Percentiles rank a stretch among this genome's conserved stretches.
Evolutionary conservation across 2,329 filamentous ascomycete genomes (phyloP).

Genomic region (Diaporthe eres): DNA sequence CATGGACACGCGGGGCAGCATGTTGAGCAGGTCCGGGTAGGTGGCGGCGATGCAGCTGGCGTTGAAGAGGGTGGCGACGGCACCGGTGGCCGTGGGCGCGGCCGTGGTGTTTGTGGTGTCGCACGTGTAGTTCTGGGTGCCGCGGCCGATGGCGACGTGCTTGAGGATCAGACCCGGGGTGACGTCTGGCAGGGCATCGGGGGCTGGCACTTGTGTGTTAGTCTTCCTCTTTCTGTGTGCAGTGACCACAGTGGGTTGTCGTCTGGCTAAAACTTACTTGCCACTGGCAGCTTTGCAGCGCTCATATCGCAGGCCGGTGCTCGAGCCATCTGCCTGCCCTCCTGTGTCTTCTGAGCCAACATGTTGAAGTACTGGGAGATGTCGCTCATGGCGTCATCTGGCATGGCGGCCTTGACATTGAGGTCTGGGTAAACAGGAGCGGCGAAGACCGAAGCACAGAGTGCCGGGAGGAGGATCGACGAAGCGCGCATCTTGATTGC

Average conservation of each 20-base stretch:
- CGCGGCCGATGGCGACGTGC: slow-evolving; percentile 88
- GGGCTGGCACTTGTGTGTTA: slow-evolving; percentile 58
- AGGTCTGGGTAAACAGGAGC: slow-evolving; percentile 63
- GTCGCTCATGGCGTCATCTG: slow-evolving; percentile 57
- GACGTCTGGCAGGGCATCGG: slow-evolving; percentile 72
- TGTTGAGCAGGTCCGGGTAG: slow-evolving; percentile 75
- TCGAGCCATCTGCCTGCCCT: slow-evolving; percentile 56
- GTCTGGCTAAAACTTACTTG: slow-evolving; percentile 44
- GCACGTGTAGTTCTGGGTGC: slow-evolving; percentile 96
- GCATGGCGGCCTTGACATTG: slow-evolving; percentile 55
- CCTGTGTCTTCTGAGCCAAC: slow-evolving; percentile 68
- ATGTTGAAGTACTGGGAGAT: slow-evolving; percentile 74
- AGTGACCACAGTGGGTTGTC: slow-evolving; percentile 46
- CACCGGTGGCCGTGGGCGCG: slow-evolving; percentile 77
- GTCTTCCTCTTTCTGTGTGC: slow-evolving; percentile 30
- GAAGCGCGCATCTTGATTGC: slow-evolving; percentile 64
- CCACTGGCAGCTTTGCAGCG: slow-evolving; percentile 62
- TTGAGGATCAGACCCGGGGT: slow-evolving; percentile 73
- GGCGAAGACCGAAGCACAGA: slow-evolving; percentile 58
- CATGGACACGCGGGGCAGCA: slow-evolving; percentile 77
- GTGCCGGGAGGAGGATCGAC: slow-evolving; percentile 60
- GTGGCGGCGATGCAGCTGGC: slow-evolving; percentile 82
- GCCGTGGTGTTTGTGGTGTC: slow-evolving; percentile 70
- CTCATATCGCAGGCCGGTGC: slow-evolving; percentile 69
- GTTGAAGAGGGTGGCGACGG: slow-evolving; percentile 89